A percentile compares a stretch with the other conserved stretches of the same genome.
Conservation (phyloP, 148 eudicot genomes). For the Silene conica region DNA sequence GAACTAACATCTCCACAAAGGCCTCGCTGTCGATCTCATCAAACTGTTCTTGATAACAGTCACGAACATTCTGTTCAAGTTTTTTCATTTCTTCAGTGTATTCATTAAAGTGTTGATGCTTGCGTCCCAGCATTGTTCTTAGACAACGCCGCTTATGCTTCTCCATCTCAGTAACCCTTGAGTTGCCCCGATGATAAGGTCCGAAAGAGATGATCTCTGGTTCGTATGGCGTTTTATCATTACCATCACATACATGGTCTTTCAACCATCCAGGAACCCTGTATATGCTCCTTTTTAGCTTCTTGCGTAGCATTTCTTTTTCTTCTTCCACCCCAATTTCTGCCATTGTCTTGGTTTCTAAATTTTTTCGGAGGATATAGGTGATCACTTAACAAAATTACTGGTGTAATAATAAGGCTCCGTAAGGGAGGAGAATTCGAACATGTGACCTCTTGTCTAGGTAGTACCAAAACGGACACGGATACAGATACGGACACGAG, state of each 20-base stretch:
- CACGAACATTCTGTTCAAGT: background rate
- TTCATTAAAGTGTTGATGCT: background rate
- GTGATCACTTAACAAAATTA: too few relatives aligned
- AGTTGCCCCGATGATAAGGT: background rate
- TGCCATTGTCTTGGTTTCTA: too few relatives aligned
- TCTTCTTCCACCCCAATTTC: too few relatives aligned
- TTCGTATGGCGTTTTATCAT: background rate
- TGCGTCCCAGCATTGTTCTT: background rate
- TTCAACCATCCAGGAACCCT: background rate
- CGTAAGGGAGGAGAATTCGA: too few relatives aligned
- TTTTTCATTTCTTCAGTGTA: background rate
- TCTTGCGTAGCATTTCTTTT: background rate
- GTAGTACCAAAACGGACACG: too few relatives aligned
- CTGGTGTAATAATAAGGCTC: too few relatives aligned
- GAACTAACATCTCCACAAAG: conserved; percentile 6
- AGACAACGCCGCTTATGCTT: conserved; percentile 1
- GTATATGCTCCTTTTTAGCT: background rate
- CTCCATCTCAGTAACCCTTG: background rate
- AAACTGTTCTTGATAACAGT: background rate
- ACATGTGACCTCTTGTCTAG: too few relatives aligned
- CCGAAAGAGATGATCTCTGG: conserved; percentile 1
- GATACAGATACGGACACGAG: too few relatives aligned
- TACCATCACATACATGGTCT: background rate
- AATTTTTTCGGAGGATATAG: too few relatives aligned
- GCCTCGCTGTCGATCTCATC: background rate